phyloP scores from a whole-genome alignment of 345 rosid genomes.

The Salix suchowensis region DNA sequence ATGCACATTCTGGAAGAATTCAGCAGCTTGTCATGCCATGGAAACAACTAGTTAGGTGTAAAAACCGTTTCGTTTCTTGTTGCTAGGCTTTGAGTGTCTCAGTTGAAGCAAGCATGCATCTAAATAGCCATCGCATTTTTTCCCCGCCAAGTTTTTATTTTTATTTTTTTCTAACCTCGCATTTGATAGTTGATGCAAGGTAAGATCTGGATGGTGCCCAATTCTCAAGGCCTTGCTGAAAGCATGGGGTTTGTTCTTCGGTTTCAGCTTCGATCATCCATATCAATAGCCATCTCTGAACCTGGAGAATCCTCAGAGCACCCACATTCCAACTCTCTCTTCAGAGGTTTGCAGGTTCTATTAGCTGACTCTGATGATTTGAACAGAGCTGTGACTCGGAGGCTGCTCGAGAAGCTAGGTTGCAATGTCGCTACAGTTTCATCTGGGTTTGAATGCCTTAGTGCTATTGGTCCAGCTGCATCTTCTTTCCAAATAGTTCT shows the following conservation, averaged over 20 bases:
- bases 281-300: slow-evolving; percentile 37
- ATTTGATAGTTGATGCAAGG: slow-evolving; percentile 79
- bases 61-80: not conserved
- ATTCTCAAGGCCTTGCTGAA: slow-evolving; percentile 51
- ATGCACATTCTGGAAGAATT: not conserved
- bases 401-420: slow-evolving; percentile 82
- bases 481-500: slow-evolving; percentile 58
- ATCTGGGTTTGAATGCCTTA: slow-evolving; percentile 73
- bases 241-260: slow-evolving; percentile 72
- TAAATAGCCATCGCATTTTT: not conserved
- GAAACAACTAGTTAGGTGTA: not conserved
- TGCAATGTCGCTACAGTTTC: slow-evolving; percentile 62
- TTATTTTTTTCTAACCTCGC: not conserved
- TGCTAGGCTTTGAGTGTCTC: not conserved
- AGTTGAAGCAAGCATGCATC: not conserved
- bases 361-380: slow-evolving; percentile 66
- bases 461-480: slow-evolving; percentile 40
- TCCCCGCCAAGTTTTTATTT: not conserved
- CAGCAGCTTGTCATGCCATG: not conserved
- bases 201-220: slow-evolving; percentile 62
- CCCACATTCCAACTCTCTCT: slow-evolving; percentile 49
- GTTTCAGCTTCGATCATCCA: slow-evolving; percentile 52
- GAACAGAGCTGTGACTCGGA: slow-evolving; percentile 73
- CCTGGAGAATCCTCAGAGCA: slow-evolving; percentile 50
- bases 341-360: slow-evolving; percentile 66